phyloP scores from a whole-genome alignment of 2,329 filamentous ascomycete species.

The Pseudogymnoascus sp. region DNA sequence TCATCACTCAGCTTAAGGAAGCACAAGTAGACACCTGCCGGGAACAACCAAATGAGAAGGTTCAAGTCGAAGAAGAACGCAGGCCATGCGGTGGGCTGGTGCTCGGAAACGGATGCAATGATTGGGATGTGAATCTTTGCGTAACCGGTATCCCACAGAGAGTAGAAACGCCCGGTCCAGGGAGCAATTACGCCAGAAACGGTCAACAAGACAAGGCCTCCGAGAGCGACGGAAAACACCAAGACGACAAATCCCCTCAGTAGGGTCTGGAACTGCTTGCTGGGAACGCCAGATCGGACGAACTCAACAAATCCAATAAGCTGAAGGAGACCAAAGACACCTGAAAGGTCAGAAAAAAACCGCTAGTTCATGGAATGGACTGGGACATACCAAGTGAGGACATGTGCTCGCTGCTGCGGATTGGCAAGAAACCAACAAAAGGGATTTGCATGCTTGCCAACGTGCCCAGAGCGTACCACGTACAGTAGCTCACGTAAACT shows the following conservation, averaged over 20 bases:
- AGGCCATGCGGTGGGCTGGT: constrained; percentile 97
- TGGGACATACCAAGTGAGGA: constrained; percentile 68
- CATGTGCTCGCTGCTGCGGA: constrained; percentile 98
- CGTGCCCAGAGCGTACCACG: constrained; percentile 94
- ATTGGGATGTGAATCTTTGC: constrained; percentile 99
- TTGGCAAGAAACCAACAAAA: constrained; percentile 93
- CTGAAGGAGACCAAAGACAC: constrained; percentile 92
- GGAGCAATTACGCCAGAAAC: constrained; percentile 88
- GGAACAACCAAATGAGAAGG: constrained; percentile 98
- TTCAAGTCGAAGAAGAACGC: constrained; percentile 99
- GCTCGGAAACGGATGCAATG: constrained; percentile 98
- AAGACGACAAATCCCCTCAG: constrained; percentile 66
- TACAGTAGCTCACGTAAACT: constrained; percentile 93
- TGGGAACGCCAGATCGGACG: constrained; percentile 76
- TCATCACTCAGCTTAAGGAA: constrained; percentile 91
- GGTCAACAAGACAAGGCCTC: constrained; percentile 76
- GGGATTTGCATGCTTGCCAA: constrained; percentile 98
- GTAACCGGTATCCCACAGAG: constrained; percentile 96
- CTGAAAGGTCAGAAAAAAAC: constrained; percentile 36
- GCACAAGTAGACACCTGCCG: constrained; percentile 95
- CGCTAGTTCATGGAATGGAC: neutral
- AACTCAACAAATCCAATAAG: constrained; percentile 88
- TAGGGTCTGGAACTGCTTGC: constrained; percentile 89
- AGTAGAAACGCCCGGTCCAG: constrained; percentile 98
- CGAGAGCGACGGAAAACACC: constrained; percentile 64